These are phyloP conservation scores for Wickerhamiella siamensis DNA, from an alignment of 805 yeast species.

Conservation along the genomic window DNA sequence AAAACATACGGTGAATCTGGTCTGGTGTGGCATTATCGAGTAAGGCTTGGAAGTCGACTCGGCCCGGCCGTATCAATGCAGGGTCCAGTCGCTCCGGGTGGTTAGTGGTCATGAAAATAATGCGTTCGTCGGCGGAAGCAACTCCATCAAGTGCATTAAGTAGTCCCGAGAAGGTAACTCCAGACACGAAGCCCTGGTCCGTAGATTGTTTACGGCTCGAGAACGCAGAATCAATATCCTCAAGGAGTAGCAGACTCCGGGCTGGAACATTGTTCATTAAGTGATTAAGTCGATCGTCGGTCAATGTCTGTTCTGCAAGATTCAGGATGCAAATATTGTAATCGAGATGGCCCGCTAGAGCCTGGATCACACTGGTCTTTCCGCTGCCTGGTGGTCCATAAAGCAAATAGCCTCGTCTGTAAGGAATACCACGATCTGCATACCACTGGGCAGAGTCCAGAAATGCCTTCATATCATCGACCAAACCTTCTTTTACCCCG, in stretches of 20 bases:
- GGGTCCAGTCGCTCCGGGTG: conserved; percentile 91
- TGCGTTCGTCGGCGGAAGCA: conserved; percentile 90
- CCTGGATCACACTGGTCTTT: conserved; percentile 89
- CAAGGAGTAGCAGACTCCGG: conserved; percentile 67
- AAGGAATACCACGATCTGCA: conserved; percentile 91
- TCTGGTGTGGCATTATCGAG: conserved; percentile 75
- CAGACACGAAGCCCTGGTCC: conserved; percentile 68
- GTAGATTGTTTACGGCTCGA: conserved; percentile 59
- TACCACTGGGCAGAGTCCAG: conserved; percentile 78
- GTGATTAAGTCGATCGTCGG: conserved; percentile 89
- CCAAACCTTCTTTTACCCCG: conserved; percentile 51
- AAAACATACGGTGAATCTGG: conserved; percentile 74
- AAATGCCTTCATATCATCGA: conserved; percentile 68
- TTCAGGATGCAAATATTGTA: conserved; percentile 90
- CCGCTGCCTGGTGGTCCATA: conserved; percentile 99
- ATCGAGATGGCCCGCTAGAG: conserved; percentile 90
- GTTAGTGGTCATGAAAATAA: conserved; percentile 96
- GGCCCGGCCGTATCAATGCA: conserved; percentile 86
- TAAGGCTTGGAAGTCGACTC: conserved; percentile 72
- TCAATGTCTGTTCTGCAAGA: conserved; percentile 75
- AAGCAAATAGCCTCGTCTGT: conserved; percentile 81
- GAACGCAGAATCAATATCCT: conserved; percentile 95
- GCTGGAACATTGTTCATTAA: conserved; percentile 93
- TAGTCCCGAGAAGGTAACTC: conserved; percentile 90
- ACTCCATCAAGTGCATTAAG: conserved; percentile 94